Evolutionary conservation across 306 rosid species (phyloP).

Genomic region (Casuarina glauca): DNA sequence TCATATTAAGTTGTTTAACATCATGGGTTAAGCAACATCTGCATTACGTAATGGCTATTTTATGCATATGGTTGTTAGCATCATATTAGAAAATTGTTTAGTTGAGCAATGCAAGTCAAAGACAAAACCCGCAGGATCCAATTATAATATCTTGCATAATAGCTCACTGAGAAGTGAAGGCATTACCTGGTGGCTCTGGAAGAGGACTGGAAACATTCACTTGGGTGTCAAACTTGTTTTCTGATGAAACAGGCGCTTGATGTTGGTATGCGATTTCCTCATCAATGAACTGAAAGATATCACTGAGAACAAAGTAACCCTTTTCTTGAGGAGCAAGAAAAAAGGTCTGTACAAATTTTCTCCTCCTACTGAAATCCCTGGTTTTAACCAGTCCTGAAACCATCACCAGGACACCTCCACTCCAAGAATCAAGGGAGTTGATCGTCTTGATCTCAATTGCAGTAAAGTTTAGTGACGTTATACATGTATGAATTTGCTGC

Average conservation of each 20-base stretch:
- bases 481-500: conserved; percentile 80
- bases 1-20: too few species aligned
- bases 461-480: conserved; percentile 61
- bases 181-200: conserved; percentile 68
- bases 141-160: not conserved
- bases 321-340: conserved; percentile 94
- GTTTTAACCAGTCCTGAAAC: conserved; percentile 81
- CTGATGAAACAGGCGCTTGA: conserved; percentile 42
- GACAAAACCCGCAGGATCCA: not conserved
- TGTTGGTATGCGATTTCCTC: conserved; percentile 53
- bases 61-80: not conserved
- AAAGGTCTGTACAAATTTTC: conserved; percentile 82
- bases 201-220: conserved; percentile 51
- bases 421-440: conserved; percentile 85
- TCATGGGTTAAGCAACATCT: not conserved
- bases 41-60: not conserved
- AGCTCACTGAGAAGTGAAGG: not conserved
- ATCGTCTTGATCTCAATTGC: conserved; percentile 81
- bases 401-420: conserved; percentile 84
- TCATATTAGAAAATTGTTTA: too few species aligned
- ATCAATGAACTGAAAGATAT: conserved; percentile 72
- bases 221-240: conserved; percentile 51
- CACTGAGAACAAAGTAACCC: conserved; percentile 85
- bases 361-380: conserved; percentile 58
- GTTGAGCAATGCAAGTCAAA: not conserved